Evolutionary conservation across 495 filamentous ascomycete genomes (phyloP).

Genomic region (Paragyromitra xinjiangensis): DNA sequence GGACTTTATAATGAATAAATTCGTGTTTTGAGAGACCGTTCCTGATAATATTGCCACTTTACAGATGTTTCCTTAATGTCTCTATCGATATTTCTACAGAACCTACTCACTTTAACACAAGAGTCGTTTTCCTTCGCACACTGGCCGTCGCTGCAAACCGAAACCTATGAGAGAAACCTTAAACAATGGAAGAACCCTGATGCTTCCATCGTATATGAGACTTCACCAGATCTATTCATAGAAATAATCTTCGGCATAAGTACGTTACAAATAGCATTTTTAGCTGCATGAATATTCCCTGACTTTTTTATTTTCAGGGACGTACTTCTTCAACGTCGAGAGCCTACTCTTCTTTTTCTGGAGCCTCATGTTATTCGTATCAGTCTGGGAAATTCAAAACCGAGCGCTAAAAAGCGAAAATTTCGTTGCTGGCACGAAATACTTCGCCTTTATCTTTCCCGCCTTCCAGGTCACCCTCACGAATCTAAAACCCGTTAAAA

Average conservation of each 20-base stretch:
- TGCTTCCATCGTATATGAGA: slow-evolving; percentile 42
- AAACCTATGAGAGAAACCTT: slow-evolving; percentile 26
- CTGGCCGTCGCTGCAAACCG: slow-evolving; percentile 39
- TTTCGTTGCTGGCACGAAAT: slow-evolving; percentile 50
- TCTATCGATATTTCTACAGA: slow-evolving; percentile 53
- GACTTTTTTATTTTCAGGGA: slow-evolving; percentile 27
- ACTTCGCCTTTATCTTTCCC: slow-evolving; percentile 46
- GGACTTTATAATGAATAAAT: not conserved
- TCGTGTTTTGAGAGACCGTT: not conserved
- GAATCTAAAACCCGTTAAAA: slow-evolving; percentile 31
- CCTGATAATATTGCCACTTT: not conserved
- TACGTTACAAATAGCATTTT: slow-evolving; percentile 9
- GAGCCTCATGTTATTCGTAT: slow-evolving; percentile 52
- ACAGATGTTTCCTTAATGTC: slow-evolving; percentile 54
- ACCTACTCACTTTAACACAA: slow-evolving; percentile 49
- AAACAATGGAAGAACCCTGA: slow-evolving; percentile 49
- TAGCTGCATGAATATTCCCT: slow-evolving; percentile 7
- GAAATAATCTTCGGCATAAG: slow-evolving; percentile 43
- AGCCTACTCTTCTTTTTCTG: slow-evolving; percentile 55
- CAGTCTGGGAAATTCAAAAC: slow-evolving; percentile 50
- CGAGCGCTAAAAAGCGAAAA: slow-evolving; percentile 32
- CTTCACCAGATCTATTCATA: slow-evolving; percentile 34
- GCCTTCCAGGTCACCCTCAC: slow-evolving; percentile 33
- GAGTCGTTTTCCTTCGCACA: slow-evolving; percentile 29
- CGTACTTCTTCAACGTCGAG: slow-evolving; percentile 54